These are phyloP conservation scores for Syzygium malaccense DNA, from an alignment of 441 rosid genomes.

Conservation along the genomic window DNA sequence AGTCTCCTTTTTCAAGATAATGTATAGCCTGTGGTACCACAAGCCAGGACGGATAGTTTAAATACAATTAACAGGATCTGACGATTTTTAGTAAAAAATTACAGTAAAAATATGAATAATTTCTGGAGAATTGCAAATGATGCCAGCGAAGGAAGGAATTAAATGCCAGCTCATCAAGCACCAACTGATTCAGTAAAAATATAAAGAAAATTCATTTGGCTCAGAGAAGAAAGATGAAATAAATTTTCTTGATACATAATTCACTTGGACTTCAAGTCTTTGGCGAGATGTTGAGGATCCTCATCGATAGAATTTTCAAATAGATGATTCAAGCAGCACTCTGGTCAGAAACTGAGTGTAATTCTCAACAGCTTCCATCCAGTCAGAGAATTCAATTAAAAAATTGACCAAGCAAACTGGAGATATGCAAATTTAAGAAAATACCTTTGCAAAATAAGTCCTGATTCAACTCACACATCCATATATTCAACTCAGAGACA, in stretches of 20 bases:
- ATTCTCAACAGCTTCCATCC: not conserved
- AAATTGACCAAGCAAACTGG: not conserved
- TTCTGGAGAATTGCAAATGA: not conserved
- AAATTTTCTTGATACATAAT: not conserved
- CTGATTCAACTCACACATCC: not conserved
- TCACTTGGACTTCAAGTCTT: not conserved
- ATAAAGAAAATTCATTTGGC: not conserved
- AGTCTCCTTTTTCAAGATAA: conserved; percentile 89
- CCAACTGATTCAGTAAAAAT: not conserved
- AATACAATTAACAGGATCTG: not conserved
- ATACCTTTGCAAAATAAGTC: not conserved
- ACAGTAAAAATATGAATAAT: not conserved
- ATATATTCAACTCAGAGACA: not conserved
- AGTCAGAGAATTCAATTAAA: not conserved
- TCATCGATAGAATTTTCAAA: not conserved
- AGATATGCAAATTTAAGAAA: not conserved
- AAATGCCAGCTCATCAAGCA: not conserved
- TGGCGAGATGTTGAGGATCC: not conserved
- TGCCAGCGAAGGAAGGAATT: not conserved
- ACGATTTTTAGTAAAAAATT: not conserved
- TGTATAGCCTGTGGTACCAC: conserved; percentile 68
- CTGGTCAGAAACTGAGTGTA: not conserved
- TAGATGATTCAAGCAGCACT: not conserved
- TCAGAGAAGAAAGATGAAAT: not conserved
- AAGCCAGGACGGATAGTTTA: not conserved